These are phyloP conservation scores for Plectranthus barbatus DNA, from an alignment of 257 asterid species.

Conservation along the genomic window DNA sequence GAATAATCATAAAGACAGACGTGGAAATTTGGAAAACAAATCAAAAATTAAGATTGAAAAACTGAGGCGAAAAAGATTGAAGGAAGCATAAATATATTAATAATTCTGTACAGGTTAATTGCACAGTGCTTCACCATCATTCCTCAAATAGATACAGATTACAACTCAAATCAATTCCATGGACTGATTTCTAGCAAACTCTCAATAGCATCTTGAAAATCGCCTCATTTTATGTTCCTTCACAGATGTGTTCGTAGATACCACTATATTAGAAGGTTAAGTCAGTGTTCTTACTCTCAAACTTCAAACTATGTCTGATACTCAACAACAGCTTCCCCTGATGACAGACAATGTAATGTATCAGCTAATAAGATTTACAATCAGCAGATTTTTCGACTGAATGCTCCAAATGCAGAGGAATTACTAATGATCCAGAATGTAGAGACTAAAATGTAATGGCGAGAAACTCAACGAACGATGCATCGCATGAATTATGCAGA, in stretches of 20 bases:
- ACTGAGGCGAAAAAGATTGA: too few relatives aligned
- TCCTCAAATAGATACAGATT: conserved; percentile 9
- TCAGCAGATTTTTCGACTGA: too few relatives aligned
- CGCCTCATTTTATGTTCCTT: conserved; percentile 18
- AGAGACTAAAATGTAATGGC: background rate
- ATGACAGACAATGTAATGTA: background rate
- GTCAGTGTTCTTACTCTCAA: conserved; percentile 15
- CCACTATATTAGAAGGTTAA: conserved; percentile 15
- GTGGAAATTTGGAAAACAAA: too few relatives aligned
- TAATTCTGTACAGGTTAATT: conserved; percentile 12
- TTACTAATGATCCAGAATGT: background rate
- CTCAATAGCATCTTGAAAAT: background rate
- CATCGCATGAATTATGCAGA: too few relatives aligned
- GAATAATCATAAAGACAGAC: too few relatives aligned
- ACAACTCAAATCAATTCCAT: background rate
- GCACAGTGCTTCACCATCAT: conserved; percentile 13
- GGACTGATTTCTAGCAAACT: conserved; percentile 10
- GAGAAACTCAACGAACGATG: background rate
- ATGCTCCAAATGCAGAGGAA: too few relatives aligned
- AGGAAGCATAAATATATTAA: background rate
- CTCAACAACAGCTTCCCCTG: conserved; percentile 75
- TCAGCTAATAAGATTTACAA: background rate
- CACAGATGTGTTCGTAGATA: conserved; percentile 21
- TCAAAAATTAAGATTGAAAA: too few relatives aligned
- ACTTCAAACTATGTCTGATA: conserved; percentile 32